These are phyloP conservation scores for Candida anglica DNA, from an alignment of 805 yeast genomes.

Conservation along the genomic window DNA sequence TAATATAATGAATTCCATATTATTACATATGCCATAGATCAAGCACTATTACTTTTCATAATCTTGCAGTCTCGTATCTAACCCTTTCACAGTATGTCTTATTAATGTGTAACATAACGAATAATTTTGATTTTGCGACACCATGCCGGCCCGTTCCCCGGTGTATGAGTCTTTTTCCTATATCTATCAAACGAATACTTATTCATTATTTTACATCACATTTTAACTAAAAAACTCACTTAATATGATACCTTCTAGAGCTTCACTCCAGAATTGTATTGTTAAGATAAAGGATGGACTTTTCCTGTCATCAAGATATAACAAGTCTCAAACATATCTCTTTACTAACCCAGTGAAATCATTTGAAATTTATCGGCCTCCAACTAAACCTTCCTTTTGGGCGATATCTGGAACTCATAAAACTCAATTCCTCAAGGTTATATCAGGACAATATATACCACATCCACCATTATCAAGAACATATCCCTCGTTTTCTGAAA, in stretches of 20 bases:
- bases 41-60: no score
- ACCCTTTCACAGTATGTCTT: no score
- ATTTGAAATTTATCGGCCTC: slow-evolving; percentile 19
- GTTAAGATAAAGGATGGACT: slow-evolving; percentile 18
- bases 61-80: no score
- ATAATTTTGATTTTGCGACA: no score
- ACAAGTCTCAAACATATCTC: slow-evolving; percentile 7
- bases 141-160: neutral
- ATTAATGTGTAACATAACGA: no score
- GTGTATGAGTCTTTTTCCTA: no score
- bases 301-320: slow-evolving; percentile 12
- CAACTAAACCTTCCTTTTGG: slow-evolving; percentile 20
- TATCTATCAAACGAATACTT: no score
- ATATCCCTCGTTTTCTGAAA: slow-evolving; percentile 46
- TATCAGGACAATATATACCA: slow-evolving; percentile 54
- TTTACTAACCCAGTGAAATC: slow-evolving; percentile 22
- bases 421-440: slow-evolving; percentile 47
- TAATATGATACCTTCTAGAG: neutral
- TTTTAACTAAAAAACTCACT: no score
- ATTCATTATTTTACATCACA: no score
- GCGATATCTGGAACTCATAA: slow-evolving; percentile 42
- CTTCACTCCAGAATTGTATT: slow-evolving; percentile 9
- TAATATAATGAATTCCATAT: no score
- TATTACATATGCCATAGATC: no score
- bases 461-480: slow-evolving; percentile 50